Evolutionary conservation across 1,139 yeast genomes (phyloP), one percentile per base, ranked within the genome.

Genomic region (Schizosaccharomyces versatilis): DNA sequence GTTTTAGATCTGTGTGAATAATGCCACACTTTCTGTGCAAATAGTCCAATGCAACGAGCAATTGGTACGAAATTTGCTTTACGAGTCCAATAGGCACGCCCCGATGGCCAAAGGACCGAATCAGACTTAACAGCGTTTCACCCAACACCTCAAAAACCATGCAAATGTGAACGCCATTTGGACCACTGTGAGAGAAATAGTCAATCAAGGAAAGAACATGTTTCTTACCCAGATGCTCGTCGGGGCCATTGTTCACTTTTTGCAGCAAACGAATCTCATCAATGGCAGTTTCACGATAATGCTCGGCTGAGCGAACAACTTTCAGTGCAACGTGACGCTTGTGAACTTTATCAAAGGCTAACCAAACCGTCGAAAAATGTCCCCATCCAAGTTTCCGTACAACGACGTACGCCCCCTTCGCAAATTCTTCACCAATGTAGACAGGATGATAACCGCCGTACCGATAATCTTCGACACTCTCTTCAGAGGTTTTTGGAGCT

Each of bases 121-220:
- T 79, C 56, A 84, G 70, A 32, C 84, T 84, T 54, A 84, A 68
- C 60, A 84, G 67, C 62, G 81, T 84, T 65, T 84, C 94, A 5
- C 95, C 95, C 56, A 85, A 70, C 0, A 84, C 88, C 68, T 84
- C 95, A 64, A 85, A 84, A 7, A 83, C 94, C 94, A 85, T 84
- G 61, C 88, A 84, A 36, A 83, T 79, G 65, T 84, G 95, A 17
- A 74, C 73, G 1, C 95, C 95, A 65, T 84, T 80, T 2, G 83
- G 84, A 0, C 95, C 95, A 41, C 69, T 69, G 63, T 84, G 90
- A 56, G 78, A 78, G 65, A 84, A 85, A 59, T 81, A 77, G 64
- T 85, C 95, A 51, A 80, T 68, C 53, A 84, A 68, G 57, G 78
- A 77, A 52, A 84, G 84, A 38, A 84, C 77, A 66, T 79, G 82